Percentiles rank a stretch among this genome's conserved stretches.
Conservation (phyloP, 2,329 filamentous ascomycete species). For the Calonectria naviculata region DNA sequence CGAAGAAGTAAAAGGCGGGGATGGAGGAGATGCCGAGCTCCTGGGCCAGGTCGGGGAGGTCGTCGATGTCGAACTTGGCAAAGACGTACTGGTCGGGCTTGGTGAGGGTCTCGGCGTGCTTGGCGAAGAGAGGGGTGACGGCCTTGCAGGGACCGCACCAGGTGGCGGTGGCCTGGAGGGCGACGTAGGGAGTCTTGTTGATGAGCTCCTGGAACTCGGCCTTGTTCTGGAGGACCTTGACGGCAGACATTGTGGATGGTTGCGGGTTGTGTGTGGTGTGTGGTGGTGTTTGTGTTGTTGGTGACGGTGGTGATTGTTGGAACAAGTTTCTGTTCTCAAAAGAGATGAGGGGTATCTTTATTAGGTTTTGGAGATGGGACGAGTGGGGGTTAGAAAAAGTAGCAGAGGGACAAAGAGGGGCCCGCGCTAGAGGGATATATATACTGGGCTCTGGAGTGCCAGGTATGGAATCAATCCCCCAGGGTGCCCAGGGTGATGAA, state of each 20-base stretch:
- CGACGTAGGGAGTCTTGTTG: constrained; percentile 60
- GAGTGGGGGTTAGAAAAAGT: background rate
- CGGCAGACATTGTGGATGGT: constrained; percentile 44
- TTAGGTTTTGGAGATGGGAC: background rate
- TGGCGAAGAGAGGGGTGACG: constrained; percentile 65
- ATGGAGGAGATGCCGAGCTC: constrained; percentile 65
- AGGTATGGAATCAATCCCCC: background rate
- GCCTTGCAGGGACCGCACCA: constrained; percentile 72
- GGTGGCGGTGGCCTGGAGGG: constrained; percentile 67
- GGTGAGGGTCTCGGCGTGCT: constrained; percentile 54
- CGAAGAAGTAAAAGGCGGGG: constrained; percentile 71
- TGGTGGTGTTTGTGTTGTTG: constrained; percentile 4
- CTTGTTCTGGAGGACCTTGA: constrained; percentile 53
- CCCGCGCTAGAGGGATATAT: constrained; percentile 4
- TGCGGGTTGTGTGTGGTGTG: constrained; percentile 25
- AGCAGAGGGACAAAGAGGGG: background rate
- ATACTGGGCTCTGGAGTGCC: background rate
- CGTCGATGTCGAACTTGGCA: constrained; percentile 70
- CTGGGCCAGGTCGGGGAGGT: constrained; percentile 59
- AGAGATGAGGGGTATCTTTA: background rate
- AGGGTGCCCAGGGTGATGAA: constrained; percentile 30
- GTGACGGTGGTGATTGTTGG: constrained; percentile 17
- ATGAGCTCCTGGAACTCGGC: constrained; percentile 62
- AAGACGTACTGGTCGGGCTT: constrained; percentile 60
- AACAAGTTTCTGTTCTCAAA: too few species aligned